Evolutionary conservation across 2,329 filamentous ascomycete genomes (phyloP), one percentile per base, ranked within the genome.

Genomic region (Sarocladium strictum): DNA sequence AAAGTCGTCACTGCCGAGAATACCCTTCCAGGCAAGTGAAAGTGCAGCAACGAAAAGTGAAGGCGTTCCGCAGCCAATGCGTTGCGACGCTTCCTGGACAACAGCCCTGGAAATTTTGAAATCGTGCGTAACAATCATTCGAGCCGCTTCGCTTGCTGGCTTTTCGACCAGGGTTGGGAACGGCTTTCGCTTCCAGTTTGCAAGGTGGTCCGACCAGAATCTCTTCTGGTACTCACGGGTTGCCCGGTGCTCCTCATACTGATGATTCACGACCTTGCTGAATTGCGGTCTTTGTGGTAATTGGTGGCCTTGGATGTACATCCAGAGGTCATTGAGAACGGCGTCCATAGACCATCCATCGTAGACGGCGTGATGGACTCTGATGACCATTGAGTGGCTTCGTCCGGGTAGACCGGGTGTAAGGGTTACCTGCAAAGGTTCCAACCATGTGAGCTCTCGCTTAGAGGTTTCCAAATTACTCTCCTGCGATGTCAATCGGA

Each of bases 321-420:
- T 63, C 3, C 79, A 74, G 3, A 96, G 70, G 65, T 96, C 90
- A 24, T 78, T 72, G 14, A 89, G 61, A 0, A 95, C 69, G 27
- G 93, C 73, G 53, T 96, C 87, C 64, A 91, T 79, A 0, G 90
- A 92, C 92, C 92, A 97, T n/a, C 91, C 92, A 67, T 97, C 92
- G 64, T 96, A 97, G 1, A 95, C 67, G 1, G 89, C 84, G 68
- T 97, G 92, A 64, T 96, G 91, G 0, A 95, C 73, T 12, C 86
- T 76, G 43, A 89, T 53, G 11, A 80, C 68, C 3, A 66, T 51
- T 3, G 9, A 14, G 7, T 9, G 72, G 60, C 29, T 24, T 11
- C 27, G 32, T 6, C n/a, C n/a, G 27, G 19, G n/a, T 11, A 9
- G 15, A 5, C 4, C 4, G 21, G 43, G 21, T 12, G 15, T 11